Base-by-base conservation (phyloP, 345 rosid species). In the Brassica napus region DNA sequence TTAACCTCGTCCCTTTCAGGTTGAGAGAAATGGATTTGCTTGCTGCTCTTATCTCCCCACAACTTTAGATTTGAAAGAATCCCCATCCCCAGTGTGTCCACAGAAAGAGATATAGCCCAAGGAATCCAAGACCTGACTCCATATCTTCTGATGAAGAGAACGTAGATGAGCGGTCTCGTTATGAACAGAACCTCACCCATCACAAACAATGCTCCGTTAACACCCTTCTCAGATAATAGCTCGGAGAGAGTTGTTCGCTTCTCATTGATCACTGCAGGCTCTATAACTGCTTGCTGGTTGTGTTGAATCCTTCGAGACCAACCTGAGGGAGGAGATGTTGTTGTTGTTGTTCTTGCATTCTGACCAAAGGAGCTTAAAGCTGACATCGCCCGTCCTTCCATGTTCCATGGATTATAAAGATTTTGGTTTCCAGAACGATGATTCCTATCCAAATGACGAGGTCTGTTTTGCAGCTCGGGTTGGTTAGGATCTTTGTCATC, bases 51-150 rank as follows among this genome's bases (percentile, higher is more conserved):
- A 73, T 78, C 86, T 68, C 78, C 86, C 23, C 60, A 64, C 71
- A 71, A 78, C 42, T 68, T 82, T 0, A 83, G 80, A 67, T 77
- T 84, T 2, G 86, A 59, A 68, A 92, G 82, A 71, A 90, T 65
- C 47, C 94, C 86, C 61, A 84, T 71, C 30, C 97, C 98, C 1
- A 84, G 12, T 1, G 89, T 39, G 73, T 93, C 97, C 76, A 90
- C 83, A 34, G 85, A 87, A 72, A 93, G 86, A 4, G 99, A 96
- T 72, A 96, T 76, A 82, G 86, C 87, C 98, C 98, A 93, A 16
- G 98, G 98, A 67, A 83, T 84, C 99, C 99, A 96, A 11, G 99
- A 96, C 44, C 89, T 84, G 76, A 85, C 76, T 72, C 97, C 97
- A 44, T 83, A 88, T 86, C 82, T 92, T 85, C 92, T 85, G 75